A percentile compares a stretch with the other conserved stretches of the same genome.
These are phyloP conservation scores for Candida schatavii DNA, from an alignment of 805 yeast species.

Conservation along the genomic window DNA sequence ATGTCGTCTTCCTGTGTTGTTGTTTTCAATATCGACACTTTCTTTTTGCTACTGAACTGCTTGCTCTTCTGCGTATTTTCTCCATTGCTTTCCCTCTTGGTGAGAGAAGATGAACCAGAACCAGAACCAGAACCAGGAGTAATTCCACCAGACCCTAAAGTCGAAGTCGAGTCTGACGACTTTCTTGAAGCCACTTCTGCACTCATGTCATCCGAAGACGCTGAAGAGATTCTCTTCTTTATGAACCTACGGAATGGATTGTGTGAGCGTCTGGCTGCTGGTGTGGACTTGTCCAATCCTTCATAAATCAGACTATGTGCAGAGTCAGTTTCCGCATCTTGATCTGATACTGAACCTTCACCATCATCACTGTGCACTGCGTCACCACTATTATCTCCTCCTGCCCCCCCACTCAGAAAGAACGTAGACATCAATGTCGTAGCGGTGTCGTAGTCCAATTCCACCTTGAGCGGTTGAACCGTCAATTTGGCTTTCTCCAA, in stretches of 20 bases:
- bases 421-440: conserved; percentile 61
- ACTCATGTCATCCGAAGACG: neutral
- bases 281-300: neutral
- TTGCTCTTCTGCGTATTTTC: neutral
- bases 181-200: neutral
- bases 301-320: neutral
- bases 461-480: conserved; percentile 65
- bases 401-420: conserved; percentile 51
- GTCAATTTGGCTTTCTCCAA: conserved; percentile 60
- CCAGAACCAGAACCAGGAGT: neutral
- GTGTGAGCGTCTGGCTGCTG: neutral
- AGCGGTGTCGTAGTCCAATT: conserved; percentile 70
- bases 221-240: neutral
- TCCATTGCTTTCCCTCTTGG: neutral
- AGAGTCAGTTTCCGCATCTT: conserved; percentile 10
- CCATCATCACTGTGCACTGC: conserved; percentile 9
- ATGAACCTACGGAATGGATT: conserved; percentile 6
- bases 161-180: conserved; percentile 4
- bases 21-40: conserved; percentile 1
- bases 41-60: neutral
- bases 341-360: conserved; percentile 8
- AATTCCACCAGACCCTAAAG: neutral
- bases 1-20: conserved; percentile 31
- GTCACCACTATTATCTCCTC: conserved; percentile 17
- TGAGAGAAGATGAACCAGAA: conserved; percentile 1